Conservation (phyloP, 257 asterid species). For the Nicotiana benthamiana region DNA sequence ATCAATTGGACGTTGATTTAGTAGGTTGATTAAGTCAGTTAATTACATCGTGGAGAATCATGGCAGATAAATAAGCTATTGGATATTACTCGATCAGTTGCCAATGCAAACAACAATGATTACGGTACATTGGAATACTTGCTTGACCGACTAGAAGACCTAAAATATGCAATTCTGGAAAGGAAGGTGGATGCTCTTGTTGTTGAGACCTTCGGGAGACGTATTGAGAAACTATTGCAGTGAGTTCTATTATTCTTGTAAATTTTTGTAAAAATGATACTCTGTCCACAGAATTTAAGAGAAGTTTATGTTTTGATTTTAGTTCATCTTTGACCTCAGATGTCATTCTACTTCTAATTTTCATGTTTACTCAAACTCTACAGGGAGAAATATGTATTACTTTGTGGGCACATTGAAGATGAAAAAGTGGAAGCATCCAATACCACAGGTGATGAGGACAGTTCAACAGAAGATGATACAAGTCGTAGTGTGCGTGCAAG, state of each 20-base stretch:
- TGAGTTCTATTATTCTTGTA: slow-evolving; percentile 36
- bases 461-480: slow-evolving; percentile 70
- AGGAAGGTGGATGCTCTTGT: slow-evolving; percentile 97
- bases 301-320: not conserved
- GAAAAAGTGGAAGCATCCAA: slow-evolving; percentile 45
- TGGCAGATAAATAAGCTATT: slow-evolving; percentile 71
- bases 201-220: slow-evolving; percentile 95
- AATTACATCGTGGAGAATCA: slow-evolving; percentile 29
- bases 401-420: slow-evolving; percentile 90
- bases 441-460: slow-evolving; percentile 54
- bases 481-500: slow-evolving; percentile 86
- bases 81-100: slow-evolving; percentile 74
- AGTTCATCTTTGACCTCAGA: slow-evolving; percentile 4
- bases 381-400: slow-evolving; percentile 92
- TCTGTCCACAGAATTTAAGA: not conserved
- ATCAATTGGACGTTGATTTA: slow-evolving; percentile 2
- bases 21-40: slow-evolving; percentile 8
- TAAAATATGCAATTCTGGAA: slow-evolving; percentile 77
- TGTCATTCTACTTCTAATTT: not conserved
- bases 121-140: slow-evolving; percentile 74
- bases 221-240: slow-evolving; percentile 92
- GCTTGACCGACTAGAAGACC: slow-evolving; percentile 73
- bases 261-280: not conserved
- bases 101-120: slow-evolving; percentile 51
- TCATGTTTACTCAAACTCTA: slow-evolving; percentile 16